Evolutionary conservation across 2,329 filamentous ascomycete species (phyloP).

Genomic region (Fusarium globosum): DNA sequence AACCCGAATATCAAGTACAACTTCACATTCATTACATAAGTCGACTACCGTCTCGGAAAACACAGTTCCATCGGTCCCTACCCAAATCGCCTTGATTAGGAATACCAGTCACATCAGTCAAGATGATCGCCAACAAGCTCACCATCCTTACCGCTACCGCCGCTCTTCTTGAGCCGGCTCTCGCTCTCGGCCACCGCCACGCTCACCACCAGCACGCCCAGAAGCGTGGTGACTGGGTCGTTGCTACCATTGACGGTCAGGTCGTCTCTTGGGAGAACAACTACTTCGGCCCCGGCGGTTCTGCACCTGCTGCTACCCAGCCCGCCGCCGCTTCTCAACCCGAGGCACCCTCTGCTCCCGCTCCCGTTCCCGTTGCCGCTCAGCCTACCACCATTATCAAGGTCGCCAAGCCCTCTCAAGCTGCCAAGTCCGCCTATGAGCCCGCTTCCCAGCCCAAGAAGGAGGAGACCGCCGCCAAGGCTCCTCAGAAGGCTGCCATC

Average conservation of each 20-base stretch:
- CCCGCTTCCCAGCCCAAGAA: slow-evolving; percentile 2
- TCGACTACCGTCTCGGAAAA: slow-evolving; percentile 12
- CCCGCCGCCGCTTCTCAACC: slow-evolving; percentile 20
- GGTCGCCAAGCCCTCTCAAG: slow-evolving; percentile 39
- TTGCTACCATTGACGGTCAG: slow-evolving; percentile 40
- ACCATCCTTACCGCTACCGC: slow-evolving; percentile 56
- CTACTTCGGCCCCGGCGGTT: slow-evolving; percentile 48
- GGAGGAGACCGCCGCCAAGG: neutral
- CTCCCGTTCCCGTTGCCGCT: slow-evolving; percentile 14
- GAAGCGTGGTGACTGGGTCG: slow-evolving; percentile 52
- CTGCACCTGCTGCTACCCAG: slow-evolving; percentile 40
- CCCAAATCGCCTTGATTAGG: neutral
- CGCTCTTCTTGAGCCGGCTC: slow-evolving; percentile 56
- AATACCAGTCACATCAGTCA: slow-evolving; percentile 32
- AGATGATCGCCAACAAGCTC: slow-evolving; percentile 59
- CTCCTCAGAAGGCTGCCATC: slow-evolving; percentile 9
- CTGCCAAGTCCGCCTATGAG: slow-evolving; percentile 19
- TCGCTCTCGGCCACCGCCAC: slow-evolving; percentile 57
- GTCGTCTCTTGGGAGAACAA: slow-evolving; percentile 56
- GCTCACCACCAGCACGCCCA: slow-evolving; percentile 50
- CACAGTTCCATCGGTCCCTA: slow-evolving; percentile 7
- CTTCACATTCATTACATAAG: slow-evolving; percentile 28
- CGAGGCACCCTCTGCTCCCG: slow-evolving; percentile 15
- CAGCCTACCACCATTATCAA: slow-evolving; percentile 42
- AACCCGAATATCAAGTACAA: slow-evolving; percentile 23